Evolutionary conservation across 139 green algal species (phyloP).

Genomic region (Tetradesmus obliquus): DNA sequence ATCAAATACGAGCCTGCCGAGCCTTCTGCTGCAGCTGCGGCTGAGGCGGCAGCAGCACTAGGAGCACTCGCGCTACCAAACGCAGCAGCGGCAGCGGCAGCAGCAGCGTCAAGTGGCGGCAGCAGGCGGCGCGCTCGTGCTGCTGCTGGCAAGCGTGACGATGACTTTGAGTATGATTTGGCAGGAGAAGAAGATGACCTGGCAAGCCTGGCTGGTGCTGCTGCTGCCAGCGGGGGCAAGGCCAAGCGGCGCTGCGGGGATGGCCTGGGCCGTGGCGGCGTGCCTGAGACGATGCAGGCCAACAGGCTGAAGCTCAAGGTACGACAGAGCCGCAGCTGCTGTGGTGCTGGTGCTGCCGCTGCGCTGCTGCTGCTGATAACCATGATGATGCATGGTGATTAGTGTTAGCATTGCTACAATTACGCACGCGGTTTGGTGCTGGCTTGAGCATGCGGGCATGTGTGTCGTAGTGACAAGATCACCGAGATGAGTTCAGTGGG

Average conservation of each 20-base stretch:
- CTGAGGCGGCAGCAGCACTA: not conserved
- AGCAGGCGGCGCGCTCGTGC: not conserved
- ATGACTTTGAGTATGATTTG: slow-evolving; percentile 6
- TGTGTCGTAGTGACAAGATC: not conserved
- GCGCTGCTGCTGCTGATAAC: not conserved
- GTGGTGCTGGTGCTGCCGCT: not conserved
- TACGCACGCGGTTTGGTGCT: no score
- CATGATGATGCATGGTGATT: no score
- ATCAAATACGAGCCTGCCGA: not conserved
- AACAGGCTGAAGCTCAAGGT: slow-evolving; percentile 42
- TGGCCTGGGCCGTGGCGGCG: not conserved
- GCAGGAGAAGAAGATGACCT: not conserved
- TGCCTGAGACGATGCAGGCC: slow-evolving; percentile 29
- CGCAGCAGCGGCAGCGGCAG: not conserved
- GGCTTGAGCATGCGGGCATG: not conserved
- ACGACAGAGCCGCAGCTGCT: not conserved
- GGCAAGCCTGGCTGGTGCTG: not conserved
- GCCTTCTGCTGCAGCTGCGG: not conserved
- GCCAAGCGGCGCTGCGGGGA: slow-evolving; percentile 5
- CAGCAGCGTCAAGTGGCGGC: not conserved
- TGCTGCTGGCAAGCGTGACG: not conserved
- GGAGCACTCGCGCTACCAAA: not conserved
- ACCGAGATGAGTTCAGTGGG: not conserved
- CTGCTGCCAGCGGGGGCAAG: not conserved
- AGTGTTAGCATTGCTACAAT: no score